Conservation (phyloP, 2,329 filamentous ascomycete species). For the Fusarium annulatum region DNA sequence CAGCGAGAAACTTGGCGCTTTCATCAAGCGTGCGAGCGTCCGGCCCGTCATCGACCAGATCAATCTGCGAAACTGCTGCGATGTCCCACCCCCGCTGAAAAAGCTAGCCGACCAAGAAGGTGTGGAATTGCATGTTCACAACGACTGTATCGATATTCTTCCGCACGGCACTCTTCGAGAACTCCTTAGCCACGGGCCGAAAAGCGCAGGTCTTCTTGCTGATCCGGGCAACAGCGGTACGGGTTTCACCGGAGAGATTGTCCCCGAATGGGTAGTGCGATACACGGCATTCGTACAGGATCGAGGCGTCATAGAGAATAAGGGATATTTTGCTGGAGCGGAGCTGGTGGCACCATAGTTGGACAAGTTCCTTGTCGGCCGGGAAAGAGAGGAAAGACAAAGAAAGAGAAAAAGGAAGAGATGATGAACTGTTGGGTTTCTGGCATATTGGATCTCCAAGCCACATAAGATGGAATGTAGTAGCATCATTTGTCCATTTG, state of each 20-base stretch:
- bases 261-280: slow-evolving; percentile 94
- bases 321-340: slow-evolving; percentile 94
- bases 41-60: slow-evolving; percentile 92
- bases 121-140: slow-evolving; percentile 92
- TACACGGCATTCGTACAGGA: slow-evolving; percentile 96
- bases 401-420: neutral
- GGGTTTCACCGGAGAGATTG: slow-evolving; percentile 80
- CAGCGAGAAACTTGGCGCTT: slow-evolving; percentile 80
- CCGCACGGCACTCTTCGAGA: slow-evolving; percentile 87
- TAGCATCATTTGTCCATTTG: slow-evolving; percentile 37
- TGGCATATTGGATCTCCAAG: slow-evolving; percentile 27
- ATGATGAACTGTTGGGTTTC: slow-evolving; percentile 8
- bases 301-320: slow-evolving; percentile 95
- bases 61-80: slow-evolving; percentile 95
- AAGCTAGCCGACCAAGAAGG: slow-evolving; percentile 83
- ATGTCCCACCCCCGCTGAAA: slow-evolving; percentile 88
- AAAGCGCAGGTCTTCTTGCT: slow-evolving; percentile 81
- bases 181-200: slow-evolving; percentile 77
- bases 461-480: slow-evolving; percentile 21
- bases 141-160: slow-evolving; percentile 92
- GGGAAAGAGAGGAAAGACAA: neutral
- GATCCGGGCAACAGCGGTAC: slow-evolving; percentile 61
- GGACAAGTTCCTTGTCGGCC: neutral
- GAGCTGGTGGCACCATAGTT: slow-evolving; percentile 65
- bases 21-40: slow-evolving; percentile 77